A percentile compares a stretch with the other conserved stretches of the same genome.
Conservation (phyloP, 1,284 basidiomycete genomes). For the Malassezia vespertilionis region DNA sequence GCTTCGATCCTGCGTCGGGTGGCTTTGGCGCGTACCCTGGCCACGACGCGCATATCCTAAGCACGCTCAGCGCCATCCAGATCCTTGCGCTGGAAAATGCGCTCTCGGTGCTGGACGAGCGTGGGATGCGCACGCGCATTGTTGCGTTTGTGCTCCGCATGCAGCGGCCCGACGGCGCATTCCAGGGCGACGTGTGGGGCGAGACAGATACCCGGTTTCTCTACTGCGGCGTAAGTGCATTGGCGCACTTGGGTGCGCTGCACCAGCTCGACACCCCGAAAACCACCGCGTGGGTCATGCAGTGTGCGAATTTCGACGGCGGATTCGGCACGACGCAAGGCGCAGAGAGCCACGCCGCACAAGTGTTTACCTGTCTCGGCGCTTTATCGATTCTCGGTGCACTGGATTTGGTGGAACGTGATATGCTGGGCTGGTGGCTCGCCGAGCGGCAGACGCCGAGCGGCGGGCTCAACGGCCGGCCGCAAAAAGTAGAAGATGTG, state of each 20-base stretch:
- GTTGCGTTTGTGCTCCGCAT: slow-evolving; percentile 60
- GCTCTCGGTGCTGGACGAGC: slow-evolving; percentile 54
- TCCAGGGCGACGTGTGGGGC: slow-evolving; percentile 78
- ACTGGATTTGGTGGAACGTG: slow-evolving; percentile 52
- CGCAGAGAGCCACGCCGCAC: slow-evolving; percentile 81
- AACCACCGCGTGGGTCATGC: slow-evolving; percentile 62
- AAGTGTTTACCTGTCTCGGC: slow-evolving; percentile 86
- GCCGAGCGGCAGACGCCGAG: slow-evolving; percentile 82
- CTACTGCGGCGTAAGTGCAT: slow-evolving; percentile 69
- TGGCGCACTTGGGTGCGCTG: slow-evolving; percentile 64
- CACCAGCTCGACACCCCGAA: slow-evolving; percentile 50
- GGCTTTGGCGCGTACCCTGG: slow-evolving; percentile 82
- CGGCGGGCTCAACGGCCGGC: slow-evolving; percentile 86
- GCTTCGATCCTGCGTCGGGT: slow-evolving; percentile 62
- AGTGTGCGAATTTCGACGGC: slow-evolving; percentile 86
- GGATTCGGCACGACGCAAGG: slow-evolving; percentile 76
- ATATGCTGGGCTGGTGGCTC: slow-evolving; percentile 75
- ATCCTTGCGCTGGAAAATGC: slow-evolving; percentile 78
- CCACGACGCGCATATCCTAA: slow-evolving; percentile 80
- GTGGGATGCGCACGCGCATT: slow-evolving; percentile 53
- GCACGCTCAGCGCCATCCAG: slow-evolving; percentile 83
- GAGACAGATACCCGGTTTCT: slow-evolving; percentile 85
- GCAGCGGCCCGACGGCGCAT: slow-evolving; percentile 61
- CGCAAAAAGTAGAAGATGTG: slow-evolving; percentile 95
- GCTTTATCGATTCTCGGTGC: slow-evolving; percentile 74